phyloP scores from a whole-genome alignment of 208 protist species.

The Trypanosoma caninum region DNA sequence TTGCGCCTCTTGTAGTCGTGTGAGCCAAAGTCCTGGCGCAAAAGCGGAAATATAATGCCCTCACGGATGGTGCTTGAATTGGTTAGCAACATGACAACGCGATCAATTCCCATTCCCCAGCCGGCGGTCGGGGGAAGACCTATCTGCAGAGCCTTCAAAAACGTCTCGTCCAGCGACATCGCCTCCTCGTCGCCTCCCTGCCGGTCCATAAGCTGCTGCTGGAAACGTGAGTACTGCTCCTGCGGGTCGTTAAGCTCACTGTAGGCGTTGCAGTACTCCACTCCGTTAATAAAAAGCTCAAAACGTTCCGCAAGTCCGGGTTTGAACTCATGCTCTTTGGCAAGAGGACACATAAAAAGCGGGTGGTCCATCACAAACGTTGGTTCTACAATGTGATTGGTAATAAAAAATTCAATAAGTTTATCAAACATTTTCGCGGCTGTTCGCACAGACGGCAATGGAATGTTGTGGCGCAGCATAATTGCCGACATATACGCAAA shows the following conservation, averaged over 20 bases:
- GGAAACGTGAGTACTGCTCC: conserved; percentile 94
- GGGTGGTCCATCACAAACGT: conserved; percentile 96
- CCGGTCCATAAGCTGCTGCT: conserved; percentile 87
- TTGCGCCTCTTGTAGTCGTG: conserved; percentile 76
- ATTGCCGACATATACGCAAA: conserved; percentile 82
- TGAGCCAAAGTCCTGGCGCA: conserved; percentile 65
- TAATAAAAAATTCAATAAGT: conserved; percentile 92
- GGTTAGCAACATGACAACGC: conserved; percentile 93
- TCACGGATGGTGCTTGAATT: conserved; percentile 81
- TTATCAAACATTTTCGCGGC: conserved; percentile 91
- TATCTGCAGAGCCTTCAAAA: conserved; percentile 92
- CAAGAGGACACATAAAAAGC: conserved; percentile 89
- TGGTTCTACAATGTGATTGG: conserved; percentile 86
- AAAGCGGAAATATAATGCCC: conserved; percentile 85
- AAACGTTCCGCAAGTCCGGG: conserved; percentile 93
- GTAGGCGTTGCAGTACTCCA: conserved; percentile 97
- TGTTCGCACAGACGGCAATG: conserved; percentile 78
- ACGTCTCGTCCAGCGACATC: conserved; percentile 90
- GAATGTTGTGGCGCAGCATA: conserved; percentile 83
- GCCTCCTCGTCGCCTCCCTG: conserved; percentile 93
- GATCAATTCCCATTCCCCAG: conserved; percentile 96
- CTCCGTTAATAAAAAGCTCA: conserved; percentile 94
- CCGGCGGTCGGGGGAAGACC: conserved; percentile 94
- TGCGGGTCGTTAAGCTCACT: conserved; percentile 96
- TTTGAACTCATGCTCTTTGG: conserved; percentile 75